phyloP scores from a whole-genome alignment of 192 early-diverging fungal species.

The Geranomyces variabilis region DNA sequence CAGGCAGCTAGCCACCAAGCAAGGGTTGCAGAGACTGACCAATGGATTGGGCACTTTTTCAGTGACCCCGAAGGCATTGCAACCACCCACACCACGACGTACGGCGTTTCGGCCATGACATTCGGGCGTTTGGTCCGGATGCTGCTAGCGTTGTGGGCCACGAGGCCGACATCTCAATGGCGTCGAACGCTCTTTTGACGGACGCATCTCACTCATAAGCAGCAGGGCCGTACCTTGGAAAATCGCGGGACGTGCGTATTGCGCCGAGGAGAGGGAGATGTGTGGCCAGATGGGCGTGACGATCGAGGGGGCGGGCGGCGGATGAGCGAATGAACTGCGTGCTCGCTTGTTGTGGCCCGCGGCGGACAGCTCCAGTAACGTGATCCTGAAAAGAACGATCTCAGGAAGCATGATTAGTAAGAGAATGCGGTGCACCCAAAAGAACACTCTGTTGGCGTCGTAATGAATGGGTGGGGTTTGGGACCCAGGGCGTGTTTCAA shows the following conservation, averaged over 20 bases:
- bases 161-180: not conserved
- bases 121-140: not conserved
- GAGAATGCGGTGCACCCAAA: conserved; percentile 6
- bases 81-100: not conserved
- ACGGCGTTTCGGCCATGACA: not conserved
- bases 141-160: too few relatives aligned
- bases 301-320: too few relatives aligned
- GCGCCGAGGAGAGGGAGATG: too few relatives aligned
- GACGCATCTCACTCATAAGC: conserved; percentile 8
- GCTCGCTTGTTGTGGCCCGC: too few relatives aligned
- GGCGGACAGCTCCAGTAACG: not conserved
- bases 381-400: not conserved
- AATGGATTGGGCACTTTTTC: conserved; percentile 5
- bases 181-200: conserved; percentile 7
- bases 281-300: too few relatives aligned
- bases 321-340: too few relatives aligned
- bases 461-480: not conserved
- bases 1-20: too few relatives aligned
- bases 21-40: not conserved
- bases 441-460: not conserved
- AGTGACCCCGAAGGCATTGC: conserved; percentile 4
- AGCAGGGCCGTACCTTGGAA: not conserved
- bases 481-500: not conserved
- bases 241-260: too few relatives aligned
- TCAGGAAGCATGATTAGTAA: conserved; percentile 10